phyloP scores from a whole-genome alignment of 257 asterid genomes.

The Scutellaria baicalensis region DNA sequence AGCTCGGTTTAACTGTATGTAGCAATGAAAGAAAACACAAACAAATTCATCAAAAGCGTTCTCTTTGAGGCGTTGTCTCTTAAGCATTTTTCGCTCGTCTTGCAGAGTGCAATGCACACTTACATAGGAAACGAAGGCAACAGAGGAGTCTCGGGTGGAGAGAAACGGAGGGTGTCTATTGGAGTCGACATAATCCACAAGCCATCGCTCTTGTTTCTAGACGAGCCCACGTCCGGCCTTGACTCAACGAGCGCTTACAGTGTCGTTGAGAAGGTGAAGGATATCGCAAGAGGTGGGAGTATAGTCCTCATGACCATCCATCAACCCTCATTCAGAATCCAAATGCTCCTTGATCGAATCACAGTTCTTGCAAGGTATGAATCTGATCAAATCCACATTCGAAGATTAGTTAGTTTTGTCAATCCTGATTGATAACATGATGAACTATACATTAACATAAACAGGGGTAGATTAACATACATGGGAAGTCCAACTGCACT shows the following conservation, averaged over 20 bases:
- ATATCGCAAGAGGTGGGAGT: slow-evolving; percentile 72
- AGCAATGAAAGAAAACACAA: background rate
- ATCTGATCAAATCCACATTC: background rate
- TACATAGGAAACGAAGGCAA: slow-evolving; percentile 77
- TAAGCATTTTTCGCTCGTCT: background rate
- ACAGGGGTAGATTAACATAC: slow-evolving; percentile 74
- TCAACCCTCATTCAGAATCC: slow-evolving; percentile 83
- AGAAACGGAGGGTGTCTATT: slow-evolving; percentile 71
- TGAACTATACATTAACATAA: no score
- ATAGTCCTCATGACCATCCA: slow-evolving; percentile 81
- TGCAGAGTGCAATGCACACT: slow-evolving; percentile 66
- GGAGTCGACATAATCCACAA: slow-evolving; percentile 86
- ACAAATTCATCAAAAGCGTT: no score
- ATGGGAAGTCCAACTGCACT: slow-evolving; percentile 57
- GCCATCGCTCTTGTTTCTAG: slow-evolving; percentile 78
- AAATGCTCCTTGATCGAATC: slow-evolving; percentile 69
- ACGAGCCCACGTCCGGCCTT: slow-evolving; percentile 86
- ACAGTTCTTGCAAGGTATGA: slow-evolving; percentile 67
- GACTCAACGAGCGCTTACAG: slow-evolving; percentile 86
- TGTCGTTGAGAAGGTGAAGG: slow-evolving; percentile 79
- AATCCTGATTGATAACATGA: no score
- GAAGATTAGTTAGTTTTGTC: no score
- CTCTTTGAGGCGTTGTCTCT: no score
- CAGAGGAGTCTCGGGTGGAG: slow-evolving; percentile 85
- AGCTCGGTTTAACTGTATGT: slow-evolving; percentile 68